Conservation (phyloP, 208 protist species). For the Wallacemonas sp. region DNA sequence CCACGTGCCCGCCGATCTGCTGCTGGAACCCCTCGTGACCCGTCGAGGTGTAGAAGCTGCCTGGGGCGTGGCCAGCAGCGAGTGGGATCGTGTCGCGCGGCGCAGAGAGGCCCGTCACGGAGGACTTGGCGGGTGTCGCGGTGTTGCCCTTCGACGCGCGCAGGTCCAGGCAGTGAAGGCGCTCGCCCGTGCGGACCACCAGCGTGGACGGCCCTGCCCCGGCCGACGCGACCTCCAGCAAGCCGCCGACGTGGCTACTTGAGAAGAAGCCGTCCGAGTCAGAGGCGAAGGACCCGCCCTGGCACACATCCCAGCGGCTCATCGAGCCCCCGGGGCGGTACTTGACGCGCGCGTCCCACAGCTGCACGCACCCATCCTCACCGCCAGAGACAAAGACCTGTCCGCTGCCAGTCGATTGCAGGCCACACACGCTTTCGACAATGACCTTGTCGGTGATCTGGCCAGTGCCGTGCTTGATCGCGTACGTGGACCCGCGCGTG, state of each 20-base stretch:
- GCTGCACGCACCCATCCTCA: constrained; percentile 65
- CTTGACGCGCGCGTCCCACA: constrained; percentile 74
- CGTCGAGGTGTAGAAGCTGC: constrained; percentile 56
- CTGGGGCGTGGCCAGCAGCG: constrained; percentile 12
- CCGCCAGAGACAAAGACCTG: constrained; percentile 69
- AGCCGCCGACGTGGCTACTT: constrained; percentile 61
- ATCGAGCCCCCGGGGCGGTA: constrained; percentile 68
- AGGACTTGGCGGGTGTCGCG: constrained; percentile 13
- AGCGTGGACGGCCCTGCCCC: constrained; percentile 29
- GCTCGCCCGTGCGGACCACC: constrained; percentile 42
- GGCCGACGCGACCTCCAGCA: constrained; percentile 43
- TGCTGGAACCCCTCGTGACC: constrained; percentile 48
- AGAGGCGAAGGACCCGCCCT: background rate
- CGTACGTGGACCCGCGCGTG: constrained; percentile 53
- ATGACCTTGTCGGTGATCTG: constrained; percentile 71
- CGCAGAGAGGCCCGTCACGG: constrained; percentile 34
- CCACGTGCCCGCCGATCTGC: constrained; percentile 61
- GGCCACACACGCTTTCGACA: constrained; percentile 62
- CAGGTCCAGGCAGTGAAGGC: constrained; percentile 56
- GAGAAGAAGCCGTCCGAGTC: constrained; percentile 28
- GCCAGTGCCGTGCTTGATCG: constrained; percentile 74
- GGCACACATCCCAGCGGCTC: constrained; percentile 48
- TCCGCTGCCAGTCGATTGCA: constrained; percentile 27
- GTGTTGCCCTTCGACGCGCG: constrained; percentile 20
- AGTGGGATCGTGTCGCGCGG: constrained; percentile 51